phyloP scores from a whole-genome alignment of 306 rosid genomes.

The Quillaja saponaria region DNA sequence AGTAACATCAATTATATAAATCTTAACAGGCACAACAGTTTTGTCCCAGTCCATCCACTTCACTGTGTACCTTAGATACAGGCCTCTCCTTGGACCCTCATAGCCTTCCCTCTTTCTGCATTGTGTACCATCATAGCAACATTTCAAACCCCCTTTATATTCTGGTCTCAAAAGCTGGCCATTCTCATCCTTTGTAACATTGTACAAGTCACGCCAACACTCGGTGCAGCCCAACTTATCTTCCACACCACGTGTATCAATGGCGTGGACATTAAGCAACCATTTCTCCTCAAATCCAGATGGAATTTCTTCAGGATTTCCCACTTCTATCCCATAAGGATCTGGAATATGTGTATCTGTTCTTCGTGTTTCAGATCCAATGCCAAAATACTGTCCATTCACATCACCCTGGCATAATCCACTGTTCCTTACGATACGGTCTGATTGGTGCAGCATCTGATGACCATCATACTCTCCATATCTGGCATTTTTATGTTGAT shows the following conservation, averaged over 20 bases:
- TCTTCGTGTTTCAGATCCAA: constrained; percentile 53
- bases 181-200: constrained; percentile 34
- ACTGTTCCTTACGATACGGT: constrained; percentile 30
- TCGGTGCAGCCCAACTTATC: constrained; percentile 56
- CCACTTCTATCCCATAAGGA: constrained; percentile 54
- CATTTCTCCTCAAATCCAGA: constrained; percentile 53
- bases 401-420: constrained; percentile 42
- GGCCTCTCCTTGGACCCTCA: constrained; percentile 36
- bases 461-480: constrained; percentile 3
- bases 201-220: constrained; percentile 53
- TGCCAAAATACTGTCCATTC: constrained; percentile 48
- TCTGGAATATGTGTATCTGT: constrained; percentile 40
- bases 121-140: constrained; percentile 49
- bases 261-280: constrained; percentile 56
- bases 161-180: constrained; percentile 35
- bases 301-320: constrained; percentile 45
- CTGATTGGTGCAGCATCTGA: not conserved
- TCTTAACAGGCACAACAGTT: constrained; percentile 42
- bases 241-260: constrained; percentile 52
- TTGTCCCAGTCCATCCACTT: constrained; percentile 62
- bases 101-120: constrained; percentile 42
- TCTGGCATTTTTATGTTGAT: constrained; percentile 11
- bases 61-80: constrained; percentile 54
- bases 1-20: constrained; percentile 53
- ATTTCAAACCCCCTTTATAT: constrained; percentile 49